A percentile compares a stretch with the other conserved stretches of the same genome.
These are phyloP conservation scores for Stachybotrys chartarum DNA, from an alignment of 2,329 filamentous ascomycete species.

Conservation along the genomic window DNA sequence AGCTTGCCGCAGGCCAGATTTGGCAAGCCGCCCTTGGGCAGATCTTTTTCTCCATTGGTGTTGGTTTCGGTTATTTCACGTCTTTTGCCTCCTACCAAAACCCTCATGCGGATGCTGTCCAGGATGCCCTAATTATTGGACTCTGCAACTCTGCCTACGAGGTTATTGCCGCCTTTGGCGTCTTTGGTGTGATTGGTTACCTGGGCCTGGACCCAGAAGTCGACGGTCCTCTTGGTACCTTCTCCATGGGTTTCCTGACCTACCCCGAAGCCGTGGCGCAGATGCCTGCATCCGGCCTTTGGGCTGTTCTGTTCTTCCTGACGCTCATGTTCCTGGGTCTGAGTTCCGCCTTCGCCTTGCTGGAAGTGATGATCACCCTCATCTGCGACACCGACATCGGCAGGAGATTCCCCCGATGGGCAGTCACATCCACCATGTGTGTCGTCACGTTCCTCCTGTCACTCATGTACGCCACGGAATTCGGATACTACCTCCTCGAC, in stretches of 20 bases:
- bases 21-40: slow-evolving; percentile 50
- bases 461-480: slow-evolving; percentile 46
- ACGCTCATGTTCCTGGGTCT: slow-evolving; percentile 46
- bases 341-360: slow-evolving; percentile 44
- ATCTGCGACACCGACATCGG: slow-evolving; percentile 35
- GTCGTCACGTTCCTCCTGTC: slow-evolving; percentile 39
- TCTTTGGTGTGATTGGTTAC: slow-evolving; percentile 45
- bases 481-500: slow-evolving; percentile 44
- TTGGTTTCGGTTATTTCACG: slow-evolving; percentile 49
- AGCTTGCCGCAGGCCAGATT: slow-evolving; percentile 22
- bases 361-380: slow-evolving; percentile 33
- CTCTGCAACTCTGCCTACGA: slow-evolving; percentile 45
- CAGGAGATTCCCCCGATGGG: slow-evolving; percentile 24
- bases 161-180: slow-evolving; percentile 31
- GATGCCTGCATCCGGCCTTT: slow-evolving; percentile 49
- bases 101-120: slow-evolving; percentile 43
- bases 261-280: slow-evolving; percentile 43
- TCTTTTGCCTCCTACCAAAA: slow-evolving; percentile 49
- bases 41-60: slow-evolving; percentile 30
- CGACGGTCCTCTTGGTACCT: slow-evolving; percentile 34
- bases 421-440: slow-evolving; percentile 37
- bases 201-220: slow-evolving; percentile 22
- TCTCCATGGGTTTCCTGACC: slow-evolving; percentile 47
- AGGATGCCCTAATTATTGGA: slow-evolving; percentile 47
- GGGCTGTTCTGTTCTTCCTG: slow-evolving; percentile 46